phyloP scores from a whole-genome alignment of 1,139 yeast species.

The Taiozyma onychis region DNA sequence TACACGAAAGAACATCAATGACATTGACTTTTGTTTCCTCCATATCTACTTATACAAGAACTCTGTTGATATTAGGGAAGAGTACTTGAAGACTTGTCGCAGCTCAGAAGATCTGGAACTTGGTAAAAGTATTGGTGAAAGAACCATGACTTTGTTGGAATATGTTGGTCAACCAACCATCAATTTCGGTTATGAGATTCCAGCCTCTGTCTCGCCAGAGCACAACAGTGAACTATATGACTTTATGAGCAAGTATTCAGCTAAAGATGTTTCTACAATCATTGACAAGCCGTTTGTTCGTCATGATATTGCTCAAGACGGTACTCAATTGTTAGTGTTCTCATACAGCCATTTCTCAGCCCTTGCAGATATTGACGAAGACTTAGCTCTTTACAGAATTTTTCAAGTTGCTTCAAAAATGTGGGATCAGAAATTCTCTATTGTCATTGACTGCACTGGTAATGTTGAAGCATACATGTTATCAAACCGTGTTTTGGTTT shows the following conservation, averaged over 20 bases:
- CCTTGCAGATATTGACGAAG: conserved; percentile 41
- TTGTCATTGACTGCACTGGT: conserved; percentile 69
- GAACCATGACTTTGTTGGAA: conserved; percentile 22
- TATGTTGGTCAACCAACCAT: conserved; percentile 39
- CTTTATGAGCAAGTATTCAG: conserved; percentile 66
- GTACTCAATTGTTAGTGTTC: conserved; percentile 62
- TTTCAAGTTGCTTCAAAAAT: conserved; percentile 67
- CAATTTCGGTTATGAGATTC: conserved; percentile 46
- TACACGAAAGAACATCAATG: conserved; percentile 7
- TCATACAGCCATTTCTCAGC: conserved; percentile 40
- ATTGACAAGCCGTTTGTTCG: conserved; percentile 46
- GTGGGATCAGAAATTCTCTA: conserved; percentile 64
- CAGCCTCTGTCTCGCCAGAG: conserved; percentile 43
- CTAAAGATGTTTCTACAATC: conserved; percentile 43
- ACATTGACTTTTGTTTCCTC: conserved; percentile 48
- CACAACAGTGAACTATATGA: conserved; percentile 54
- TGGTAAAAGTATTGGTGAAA: conserved; percentile 12
- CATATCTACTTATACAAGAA: conserved; percentile 64
- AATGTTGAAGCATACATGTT: conserved; percentile 34
- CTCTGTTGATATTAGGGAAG: conserved; percentile 47
- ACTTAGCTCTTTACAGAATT: conserved; percentile 52
- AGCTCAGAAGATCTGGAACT: conserved; percentile 22
- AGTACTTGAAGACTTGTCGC: conserved; percentile 26
- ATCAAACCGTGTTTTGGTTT: conserved; percentile 24
- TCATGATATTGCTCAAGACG: conserved; percentile 66